Conservation (phyloP, 2,329 filamentous ascomycete species). For the Alternaria alternata region DNA sequence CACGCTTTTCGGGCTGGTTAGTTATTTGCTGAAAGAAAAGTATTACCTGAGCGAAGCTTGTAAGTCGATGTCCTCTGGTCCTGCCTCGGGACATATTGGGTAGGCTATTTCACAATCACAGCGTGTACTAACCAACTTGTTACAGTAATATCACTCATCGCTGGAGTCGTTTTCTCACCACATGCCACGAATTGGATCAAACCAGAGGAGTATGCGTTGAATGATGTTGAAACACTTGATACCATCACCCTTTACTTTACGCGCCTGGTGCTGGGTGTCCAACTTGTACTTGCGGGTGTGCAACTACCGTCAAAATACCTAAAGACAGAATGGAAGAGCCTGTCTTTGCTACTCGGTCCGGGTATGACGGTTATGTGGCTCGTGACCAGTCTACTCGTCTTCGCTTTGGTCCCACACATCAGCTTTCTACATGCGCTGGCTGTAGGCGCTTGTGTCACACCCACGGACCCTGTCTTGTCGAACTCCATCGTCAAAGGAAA, state of each 20-base stretch:
- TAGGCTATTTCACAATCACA: neutral
- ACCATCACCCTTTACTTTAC: slow-evolving; percentile 83
- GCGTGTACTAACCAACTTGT: slow-evolving; percentile 13
- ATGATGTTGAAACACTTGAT: slow-evolving; percentile 66
- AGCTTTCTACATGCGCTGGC: slow-evolving; percentile 80
- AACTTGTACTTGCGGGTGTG: slow-evolving; percentile 86
- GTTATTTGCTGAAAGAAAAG: slow-evolving; percentile 86
- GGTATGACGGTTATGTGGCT: slow-evolving; percentile 91
- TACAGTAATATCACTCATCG: slow-evolving; percentile 81
- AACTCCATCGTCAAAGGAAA: slow-evolving; percentile 93
- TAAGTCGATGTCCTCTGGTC: slow-evolving; percentile 57
- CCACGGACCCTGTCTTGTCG: slow-evolving; percentile 86
- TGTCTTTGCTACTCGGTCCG: slow-evolving; percentile 79
- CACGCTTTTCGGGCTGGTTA: slow-evolving; percentile 88
- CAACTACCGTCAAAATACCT: slow-evolving; percentile 87
- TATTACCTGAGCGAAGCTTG: slow-evolving; percentile 91
- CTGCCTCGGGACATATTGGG: neutral
- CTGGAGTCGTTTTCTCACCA: slow-evolving; percentile 80
- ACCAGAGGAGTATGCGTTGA: slow-evolving; percentile 75
- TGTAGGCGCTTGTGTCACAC: slow-evolving; percentile 86
- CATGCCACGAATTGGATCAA: slow-evolving; percentile 78
- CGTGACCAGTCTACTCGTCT: slow-evolving; percentile 78
- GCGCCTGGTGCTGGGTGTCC: slow-evolving; percentile 86
- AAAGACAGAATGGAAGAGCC: slow-evolving; percentile 76
- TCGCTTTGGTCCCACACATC: slow-evolving; percentile 75